A percentile compares a stretch with the other conserved stretches of the same genome.
phyloP scores from a whole-genome alignment of 371 early-diverging fungal genomes.

The Mucor irregularis region DNA sequence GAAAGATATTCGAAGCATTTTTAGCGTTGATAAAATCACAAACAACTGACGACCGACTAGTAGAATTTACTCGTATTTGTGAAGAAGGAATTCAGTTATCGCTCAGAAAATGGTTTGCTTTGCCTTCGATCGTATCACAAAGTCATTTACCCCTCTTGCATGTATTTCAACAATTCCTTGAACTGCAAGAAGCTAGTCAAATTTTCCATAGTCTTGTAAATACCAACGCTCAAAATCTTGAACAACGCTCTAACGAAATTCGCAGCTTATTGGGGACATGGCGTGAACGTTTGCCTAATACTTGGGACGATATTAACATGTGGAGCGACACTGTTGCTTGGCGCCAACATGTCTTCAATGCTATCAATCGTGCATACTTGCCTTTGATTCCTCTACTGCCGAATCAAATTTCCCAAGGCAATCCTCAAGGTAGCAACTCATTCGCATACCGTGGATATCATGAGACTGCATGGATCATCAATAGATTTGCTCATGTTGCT shows the following conservation, averaged over 20 bases:
- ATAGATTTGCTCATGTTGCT: constrained; percentile 98
- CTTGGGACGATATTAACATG: constrained; percentile 95
- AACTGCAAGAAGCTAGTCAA: constrained; percentile 88
- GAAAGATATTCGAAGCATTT: constrained; percentile 89
- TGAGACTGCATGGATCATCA: constrained; percentile 99
- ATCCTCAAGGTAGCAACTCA: constrained; percentile 66
- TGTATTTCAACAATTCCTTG: constrained; percentile 93
- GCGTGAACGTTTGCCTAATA: constrained; percentile 97
- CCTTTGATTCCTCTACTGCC: constrained; percentile 80
- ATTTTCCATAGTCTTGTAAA: constrained; percentile 79
- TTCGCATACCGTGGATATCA: constrained; percentile 97
- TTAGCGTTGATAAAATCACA: constrained; percentile 71
- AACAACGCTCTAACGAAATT: constrained; percentile 84
- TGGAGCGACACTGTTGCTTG: constrained; percentile 99
- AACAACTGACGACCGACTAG: constrained; percentile 62
- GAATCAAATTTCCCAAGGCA: constrained; percentile 47
- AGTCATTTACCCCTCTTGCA: constrained; percentile 88
- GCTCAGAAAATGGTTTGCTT: constrained; percentile 82
- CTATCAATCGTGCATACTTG: constrained; percentile 92
- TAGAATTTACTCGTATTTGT: constrained; percentile 79
- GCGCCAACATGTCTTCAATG: constrained; percentile 96
- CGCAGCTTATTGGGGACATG: constrained; percentile 92
- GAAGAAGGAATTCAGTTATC: constrained; percentile 90
- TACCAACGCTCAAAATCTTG: constrained; percentile 81
- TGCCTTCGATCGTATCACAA: constrained; percentile 83